Base-by-base conservation (phyloP, 495 filamentous ascomycete species). In the Aspergillus hancockii region DNA sequence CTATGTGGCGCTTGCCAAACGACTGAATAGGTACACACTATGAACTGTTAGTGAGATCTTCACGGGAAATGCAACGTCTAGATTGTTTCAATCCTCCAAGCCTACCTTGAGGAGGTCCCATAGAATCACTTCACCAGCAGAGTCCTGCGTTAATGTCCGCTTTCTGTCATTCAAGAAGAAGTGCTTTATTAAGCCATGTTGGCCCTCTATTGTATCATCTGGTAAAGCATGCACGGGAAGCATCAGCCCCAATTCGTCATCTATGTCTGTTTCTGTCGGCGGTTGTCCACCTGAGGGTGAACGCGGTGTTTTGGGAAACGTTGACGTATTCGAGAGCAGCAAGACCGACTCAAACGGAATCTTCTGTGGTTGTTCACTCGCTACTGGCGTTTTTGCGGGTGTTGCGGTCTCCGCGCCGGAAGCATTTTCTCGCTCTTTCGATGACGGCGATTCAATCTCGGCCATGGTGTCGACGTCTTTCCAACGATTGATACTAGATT, bases 401-500 rank as follows among this genome's bases (percentile, higher is more conserved):
- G 36, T 8, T 55, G 28, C 16, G 49, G 14, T 40, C 9, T 36
- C 16, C 9, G 47, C 21, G 25, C 49, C 51, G 12, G 58, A 45
- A 21, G 51, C 21, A 25, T 12, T 50, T n/a, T 53, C 61, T 1
- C 87, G 83, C 40, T 85, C 81, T 54, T 81, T 82, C 60, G 77
- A 76, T 49, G 82, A 81, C 1, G 78, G 83, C 1, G 83, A 68
- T 57, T 85, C 80, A 23, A 85, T 78, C 10, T 78, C 81, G 0
- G 76, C 75, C 14, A 85, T 84, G 3, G 89, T 94, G 62, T 97
- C 90, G 18, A 96, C 84, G 71, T 97, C 89, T 36, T 77, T 79
- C 95, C 95, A 98, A 31, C 95, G 83, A 70, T 98, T 96, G 70
- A 98, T 96, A 46, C 91, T 96, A 8, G 95, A 96, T 60, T 89